Evolutionary conservation across 2,329 filamentous ascomycete species (phyloP), one percentile per base, ranked within the genome.

Genomic region (Ophiostoma sp.): DNA sequence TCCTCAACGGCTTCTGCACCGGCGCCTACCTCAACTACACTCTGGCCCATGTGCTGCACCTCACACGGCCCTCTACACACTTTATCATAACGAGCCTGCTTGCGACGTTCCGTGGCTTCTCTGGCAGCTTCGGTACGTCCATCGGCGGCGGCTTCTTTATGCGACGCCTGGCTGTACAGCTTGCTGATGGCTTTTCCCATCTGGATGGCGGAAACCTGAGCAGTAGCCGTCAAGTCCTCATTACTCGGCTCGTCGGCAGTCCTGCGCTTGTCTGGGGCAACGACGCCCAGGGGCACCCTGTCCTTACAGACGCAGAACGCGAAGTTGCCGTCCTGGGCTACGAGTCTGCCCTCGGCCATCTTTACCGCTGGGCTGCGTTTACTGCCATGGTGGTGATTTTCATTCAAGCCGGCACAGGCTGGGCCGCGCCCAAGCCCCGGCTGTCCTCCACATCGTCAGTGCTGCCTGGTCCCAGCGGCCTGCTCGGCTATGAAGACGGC

Each of bases 1-100:
- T 93, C 74, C 64, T 84, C 63, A 93, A 93, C 74, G 92, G 92
- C 0, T 80, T 93, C 60, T 84, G 84, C 71, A 90, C 89, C 0
- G 92, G 92, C 12, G 87, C 89, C 0, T 82, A 85, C 5, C 79
- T 94, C 69, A 95, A 94, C 77, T 96, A 96, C 77, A 90, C 89
- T 0, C 83, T 96, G 2, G 90, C 91, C 0, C 92, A 96, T 74
- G 77, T 93, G 5, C 82, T 96, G 4, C 90, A 95, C 75, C 81
- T 94, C 5, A 90, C 89, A 0, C 80, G 81, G 0, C 81, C 85
- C 0, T 82, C 85, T 6, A 86, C 87, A 0, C 90, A 93, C 73
- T 92, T 90, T 74, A 86, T 95, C 65, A 86, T 89, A 3, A 92
- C 89, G 0, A 89, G 90, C 12, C 80, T 96, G 58, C 78, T 94